phyloP scores from a whole-genome alignment of 345 rosid genomes.

The Pseudoturritis turrita region DNA sequence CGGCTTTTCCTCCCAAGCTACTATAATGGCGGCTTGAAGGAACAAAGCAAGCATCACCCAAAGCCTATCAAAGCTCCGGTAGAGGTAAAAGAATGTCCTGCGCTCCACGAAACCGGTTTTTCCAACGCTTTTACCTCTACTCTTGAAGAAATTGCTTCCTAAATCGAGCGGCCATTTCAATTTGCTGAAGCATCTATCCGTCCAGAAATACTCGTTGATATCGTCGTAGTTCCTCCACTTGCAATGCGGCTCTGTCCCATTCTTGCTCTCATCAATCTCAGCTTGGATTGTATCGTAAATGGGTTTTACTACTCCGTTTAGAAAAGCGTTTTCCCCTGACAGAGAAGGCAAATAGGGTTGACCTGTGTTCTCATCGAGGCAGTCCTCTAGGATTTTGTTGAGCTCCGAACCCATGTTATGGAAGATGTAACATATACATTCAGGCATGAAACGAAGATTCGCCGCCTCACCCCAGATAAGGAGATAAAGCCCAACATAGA shows the following conservation, averaged over 20 bases:
- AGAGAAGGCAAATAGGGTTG: slow-evolving; percentile 46
- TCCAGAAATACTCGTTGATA: slow-evolving; percentile 86
- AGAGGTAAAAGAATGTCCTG: slow-evolving; percentile 78
- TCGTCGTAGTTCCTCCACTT: slow-evolving; percentile 96
- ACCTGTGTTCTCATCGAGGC: slow-evolving; percentile 56
- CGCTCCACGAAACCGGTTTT: slow-evolving; percentile 94
- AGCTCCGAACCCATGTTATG: slow-evolving; percentile 91
- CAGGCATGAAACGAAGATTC: slow-evolving; percentile 84
- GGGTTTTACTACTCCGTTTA: slow-evolving; percentile 58
- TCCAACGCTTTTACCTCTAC: slow-evolving; percentile 50
- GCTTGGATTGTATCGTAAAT: slow-evolving; percentile 51
- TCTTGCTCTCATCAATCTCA: slow-evolving; percentile 59
- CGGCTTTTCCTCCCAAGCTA: slow-evolving; percentile 55
- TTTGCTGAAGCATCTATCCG: slow-evolving; percentile 69
- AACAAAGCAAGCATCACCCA: slow-evolving; percentile 75
- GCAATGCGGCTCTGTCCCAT: slow-evolving; percentile 74
- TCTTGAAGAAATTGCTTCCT: slow-evolving; percentile 47
- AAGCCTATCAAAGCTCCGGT: slow-evolving; percentile 72
- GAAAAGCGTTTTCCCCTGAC: slow-evolving; percentile 55
- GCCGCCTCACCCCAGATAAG: slow-evolving; percentile 93
- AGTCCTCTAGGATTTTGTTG: slow-evolving; percentile 79
- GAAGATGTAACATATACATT: slow-evolving; percentile 79
- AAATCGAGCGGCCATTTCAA: slow-evolving; percentile 68
- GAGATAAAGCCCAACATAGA: slow-evolving; percentile 66
- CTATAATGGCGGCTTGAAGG: slow-evolving; percentile 68